Base-by-base conservation (phyloP, 805 yeast species). In the Yamadazyma sp. region DNA sequence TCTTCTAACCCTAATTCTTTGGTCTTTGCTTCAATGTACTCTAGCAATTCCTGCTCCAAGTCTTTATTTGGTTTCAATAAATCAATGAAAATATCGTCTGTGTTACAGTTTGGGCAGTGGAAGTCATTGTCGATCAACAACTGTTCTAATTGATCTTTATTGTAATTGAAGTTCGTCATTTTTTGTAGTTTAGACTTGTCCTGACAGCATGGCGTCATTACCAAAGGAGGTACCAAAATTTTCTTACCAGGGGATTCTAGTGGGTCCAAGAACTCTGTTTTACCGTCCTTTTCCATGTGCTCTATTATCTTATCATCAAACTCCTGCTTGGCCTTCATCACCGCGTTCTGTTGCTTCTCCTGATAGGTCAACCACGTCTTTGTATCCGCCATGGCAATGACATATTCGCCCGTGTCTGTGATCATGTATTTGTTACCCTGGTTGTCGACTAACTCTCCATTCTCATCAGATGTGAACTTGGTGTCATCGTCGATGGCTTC, bases 401-500 rank as follows among this genome's bases (percentile, higher is more conserved):
- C 99, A 57, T 85, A 93, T 52, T 90, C 86, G 34, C 99, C 99
- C 23, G 88, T 93, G 35, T 90, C 98, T 21, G 89, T 89, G 49
- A 93, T 79, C 84, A 93, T 78, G 41, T 83, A 84, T 28, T 79
- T 77, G 53, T 75, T 68, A 2, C 74, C 74, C 29, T 67, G 67
- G n/a, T 55, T 57, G 44, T 69, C 74, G 6, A 68, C 62, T 46
- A 68, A 53, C 37, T 67, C 72, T 4, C 74, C 74, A 37, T 65
- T 60, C 16, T 67, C 74, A 38, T 64, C 67, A 5, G 66, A 55
- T 4, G 60, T 52, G 3, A 65, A 54, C 9, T 54, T 50, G 5
- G 53, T 50, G 30, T 77, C 84, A 28, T 63, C 68, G n/a, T n/a
- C n/a, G 25, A 82, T 87, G 0, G 79, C 74, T 18, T 91, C 91